A percentile compares a stretch with the other conserved stretches of the same genome.
Evolutionary conservation across 805 yeast genomes (phyloP).

Genomic region (Kluyveromyces starmeri): DNA sequence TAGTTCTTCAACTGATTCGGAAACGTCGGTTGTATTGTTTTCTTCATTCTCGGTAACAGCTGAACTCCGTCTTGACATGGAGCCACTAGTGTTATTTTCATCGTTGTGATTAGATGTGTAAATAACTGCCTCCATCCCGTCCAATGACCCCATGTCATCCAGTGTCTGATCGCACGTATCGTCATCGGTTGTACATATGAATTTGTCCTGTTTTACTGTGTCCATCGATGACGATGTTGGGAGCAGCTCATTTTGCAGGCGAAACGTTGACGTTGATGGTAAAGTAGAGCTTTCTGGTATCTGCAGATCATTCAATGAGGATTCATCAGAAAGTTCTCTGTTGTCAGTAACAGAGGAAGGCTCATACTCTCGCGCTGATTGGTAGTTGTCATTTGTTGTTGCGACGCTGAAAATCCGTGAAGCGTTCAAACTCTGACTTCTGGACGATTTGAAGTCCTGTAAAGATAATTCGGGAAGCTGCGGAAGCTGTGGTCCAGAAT

Average conservation of each 20-base stretch:
- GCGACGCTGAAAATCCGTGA: slow-evolving; percentile 20
- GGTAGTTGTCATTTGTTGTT: slow-evolving; percentile 20
- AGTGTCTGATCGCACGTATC: not conserved
- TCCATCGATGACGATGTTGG: not conserved
- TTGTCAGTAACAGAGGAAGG: slow-evolving; percentile 2
- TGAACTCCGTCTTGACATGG: not conserved
- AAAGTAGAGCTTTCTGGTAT: slow-evolving; percentile 7
- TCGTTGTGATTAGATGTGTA: too few species aligned
- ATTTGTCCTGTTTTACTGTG: slow-evolving; percentile 1
- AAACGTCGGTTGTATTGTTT: not conserved
- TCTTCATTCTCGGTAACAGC: not conserved
- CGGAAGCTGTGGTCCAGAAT: slow-evolving; percentile 1
- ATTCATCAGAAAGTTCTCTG: slow-evolving; percentile 1
- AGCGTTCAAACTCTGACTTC: slow-evolving; percentile 7
- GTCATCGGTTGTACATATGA: too few species aligned
- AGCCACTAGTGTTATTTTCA: not conserved
- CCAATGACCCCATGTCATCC: not conserved
- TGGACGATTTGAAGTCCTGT: slow-evolving; percentile 5
- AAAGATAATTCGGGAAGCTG: slow-evolving; percentile 3
- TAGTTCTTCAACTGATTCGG: too few species aligned
- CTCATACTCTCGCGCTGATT: slow-evolving; percentile 17
- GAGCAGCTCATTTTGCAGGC: not conserved
- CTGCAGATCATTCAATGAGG: slow-evolving; percentile 14
- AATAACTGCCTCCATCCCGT: too few species aligned
- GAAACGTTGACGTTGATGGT: slow-evolving; percentile 1